Percentiles rank a stretch among this genome's conserved stretches.
These are phyloP conservation scores for Phytopythium litorale DNA, from an alignment of 352 stramenopile genomes.

Conservation along the genomic window DNA sequence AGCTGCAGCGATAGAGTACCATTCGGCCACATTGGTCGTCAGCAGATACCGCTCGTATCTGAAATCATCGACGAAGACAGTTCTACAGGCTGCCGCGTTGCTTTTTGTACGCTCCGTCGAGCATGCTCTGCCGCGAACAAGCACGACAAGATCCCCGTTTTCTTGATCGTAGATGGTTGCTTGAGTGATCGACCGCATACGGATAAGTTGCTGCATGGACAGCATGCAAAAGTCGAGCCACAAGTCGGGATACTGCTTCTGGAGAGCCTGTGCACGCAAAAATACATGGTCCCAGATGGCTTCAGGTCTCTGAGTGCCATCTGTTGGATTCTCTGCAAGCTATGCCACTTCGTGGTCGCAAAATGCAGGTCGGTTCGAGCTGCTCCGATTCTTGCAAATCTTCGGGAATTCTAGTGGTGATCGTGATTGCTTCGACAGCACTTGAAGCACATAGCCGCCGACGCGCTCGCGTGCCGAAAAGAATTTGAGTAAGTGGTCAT, in stretches of 20 bases:
- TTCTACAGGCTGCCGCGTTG: slow-evolving; percentile 11
- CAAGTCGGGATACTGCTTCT: slow-evolving; percentile 19
- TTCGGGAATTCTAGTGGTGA: neutral
- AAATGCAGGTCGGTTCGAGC: slow-evolving; percentile 8
- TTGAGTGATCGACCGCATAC: slow-evolving; percentile 2
- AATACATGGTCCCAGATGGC: slow-evolving; percentile 28
- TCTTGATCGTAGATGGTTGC: slow-evolving; percentile 12
- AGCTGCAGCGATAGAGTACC: slow-evolving; percentile 21
- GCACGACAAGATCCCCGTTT: slow-evolving; percentile 19
- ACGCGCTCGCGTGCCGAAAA: neutral
- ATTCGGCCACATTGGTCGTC: slow-evolving; percentile 30
- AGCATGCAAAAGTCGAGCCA: slow-evolving; percentile 24
- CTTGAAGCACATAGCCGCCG: neutral
- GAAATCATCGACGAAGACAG: slow-evolving; percentile 49
- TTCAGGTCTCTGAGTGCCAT: slow-evolving; percentile 9
- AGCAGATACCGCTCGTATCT: slow-evolving; percentile 39
- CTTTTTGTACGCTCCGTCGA: neutral
- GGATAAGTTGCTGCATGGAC: slow-evolving; percentile 11
- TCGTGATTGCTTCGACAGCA: neutral
- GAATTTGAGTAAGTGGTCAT: neutral
- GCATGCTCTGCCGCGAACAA: slow-evolving; percentile 23
- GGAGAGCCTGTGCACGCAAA: slow-evolving; percentile 13
- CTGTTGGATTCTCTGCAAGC: slow-evolving; percentile 11
- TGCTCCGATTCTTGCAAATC: slow-evolving; percentile 7
- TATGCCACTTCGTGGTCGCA: slow-evolving; percentile 22